These are phyloP conservation scores for Onygenales sp. DNA, from an alignment of 2,329 filamentous ascomycete species.

Conservation along the genomic window DNA sequence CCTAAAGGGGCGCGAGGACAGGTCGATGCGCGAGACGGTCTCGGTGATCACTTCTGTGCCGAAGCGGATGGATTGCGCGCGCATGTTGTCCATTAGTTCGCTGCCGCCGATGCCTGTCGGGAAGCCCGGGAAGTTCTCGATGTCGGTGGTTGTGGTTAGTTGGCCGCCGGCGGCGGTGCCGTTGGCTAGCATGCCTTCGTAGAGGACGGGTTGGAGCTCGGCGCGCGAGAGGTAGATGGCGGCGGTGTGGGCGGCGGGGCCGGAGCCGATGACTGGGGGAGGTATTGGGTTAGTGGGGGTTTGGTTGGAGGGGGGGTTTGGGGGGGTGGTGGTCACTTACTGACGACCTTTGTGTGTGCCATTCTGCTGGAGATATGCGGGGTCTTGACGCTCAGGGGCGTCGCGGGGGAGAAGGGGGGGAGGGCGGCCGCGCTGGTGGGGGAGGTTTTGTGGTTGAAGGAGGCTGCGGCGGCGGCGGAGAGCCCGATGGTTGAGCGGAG, in stretches of 20 bases:
- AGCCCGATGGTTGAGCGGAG: conserved; percentile 65
- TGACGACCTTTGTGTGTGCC: conserved; percentile 91
- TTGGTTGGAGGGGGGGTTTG: background rate
- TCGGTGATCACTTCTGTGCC: conserved; percentile 90
- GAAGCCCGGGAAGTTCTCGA: conserved; percentile 98
- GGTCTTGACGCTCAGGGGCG: conserved; percentile 33
- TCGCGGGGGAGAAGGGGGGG: conserved; percentile 23
- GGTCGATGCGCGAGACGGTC: conserved; percentile 81
- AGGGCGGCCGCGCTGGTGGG: conserved; percentile 24
- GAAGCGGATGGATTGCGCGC: conserved; percentile 79
- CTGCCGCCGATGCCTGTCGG: conserved; percentile 76
- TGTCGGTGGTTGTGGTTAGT: conserved; percentile 94
- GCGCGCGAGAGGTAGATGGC: conserved; percentile 93
- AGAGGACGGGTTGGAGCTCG: conserved; percentile 88
- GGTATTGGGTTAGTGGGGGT: conserved; percentile 12
- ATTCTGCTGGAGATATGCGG: conserved; percentile 38
- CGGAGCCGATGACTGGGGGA: conserved; percentile 68
- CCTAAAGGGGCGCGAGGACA: conserved; percentile 77
- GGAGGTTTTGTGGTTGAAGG: conserved; percentile 52
- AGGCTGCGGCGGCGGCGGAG: conserved; percentile 62
- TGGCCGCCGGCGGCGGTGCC: conserved; percentile 94
- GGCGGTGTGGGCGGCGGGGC: conserved; percentile 93
- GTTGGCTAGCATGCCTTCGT: conserved; percentile 96
- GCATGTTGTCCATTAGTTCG: conserved; percentile 94
- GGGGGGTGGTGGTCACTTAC: conserved; percentile 43